phyloP scores from a whole-genome alignment of 2,329 filamentous ascomycete genomes.

The Curvularia lunata region DNA sequence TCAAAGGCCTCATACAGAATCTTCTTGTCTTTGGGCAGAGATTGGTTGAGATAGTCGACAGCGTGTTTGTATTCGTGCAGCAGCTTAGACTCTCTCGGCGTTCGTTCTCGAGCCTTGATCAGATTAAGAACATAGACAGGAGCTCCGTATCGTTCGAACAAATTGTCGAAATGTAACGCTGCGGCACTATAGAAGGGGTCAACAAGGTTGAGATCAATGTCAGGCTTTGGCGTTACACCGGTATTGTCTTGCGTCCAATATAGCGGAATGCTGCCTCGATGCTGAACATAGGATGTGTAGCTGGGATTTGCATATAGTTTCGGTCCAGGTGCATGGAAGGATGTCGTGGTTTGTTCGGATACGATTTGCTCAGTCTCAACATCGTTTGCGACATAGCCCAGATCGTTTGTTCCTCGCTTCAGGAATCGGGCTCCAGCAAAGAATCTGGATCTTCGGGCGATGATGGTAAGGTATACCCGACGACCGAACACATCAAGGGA shows the following conservation, averaged over 20 bases:
- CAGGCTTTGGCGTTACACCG: slow-evolving; percentile 93
- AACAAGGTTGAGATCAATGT: slow-evolving; percentile 92
- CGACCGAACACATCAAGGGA: slow-evolving; percentile 78
- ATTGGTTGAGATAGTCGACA: slow-evolving; percentile 92
- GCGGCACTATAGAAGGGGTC: slow-evolving; percentile 96
- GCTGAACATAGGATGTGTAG: slow-evolving; percentile 96
- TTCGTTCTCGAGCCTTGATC: slow-evolving; percentile 83
- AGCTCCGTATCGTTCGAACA: slow-evolving; percentile 91
- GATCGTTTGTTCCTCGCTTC: slow-evolving; percentile 92
- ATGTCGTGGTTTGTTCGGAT: slow-evolving; percentile 90
- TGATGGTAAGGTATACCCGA: slow-evolving; percentile 88
- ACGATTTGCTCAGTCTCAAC: slow-evolving; percentile 99
- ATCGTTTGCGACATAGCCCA: slow-evolving; percentile 96
- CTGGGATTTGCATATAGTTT: slow-evolving; percentile 85
- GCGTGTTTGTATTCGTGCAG: slow-evolving; percentile 85
- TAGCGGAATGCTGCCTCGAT: slow-evolving; percentile 93
- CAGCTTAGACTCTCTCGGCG: slow-evolving; percentile 88
- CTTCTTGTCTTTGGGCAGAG: slow-evolving; percentile 79
- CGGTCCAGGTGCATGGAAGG: slow-evolving; percentile 89
- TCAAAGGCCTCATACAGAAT: slow-evolving; percentile 97
- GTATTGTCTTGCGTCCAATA: slow-evolving; percentile 98
- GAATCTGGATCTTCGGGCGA: slow-evolving; percentile 87
- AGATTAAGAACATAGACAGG: slow-evolving; percentile 92
- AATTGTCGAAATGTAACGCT: slow-evolving; percentile 90
- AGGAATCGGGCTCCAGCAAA: slow-evolving; percentile 94